Percentiles rank a stretch among this genome's conserved stretches.
Evolutionary conservation across 768 basidiomycete species (phyloP).

Genomic region (Boletus fagicola): DNA sequence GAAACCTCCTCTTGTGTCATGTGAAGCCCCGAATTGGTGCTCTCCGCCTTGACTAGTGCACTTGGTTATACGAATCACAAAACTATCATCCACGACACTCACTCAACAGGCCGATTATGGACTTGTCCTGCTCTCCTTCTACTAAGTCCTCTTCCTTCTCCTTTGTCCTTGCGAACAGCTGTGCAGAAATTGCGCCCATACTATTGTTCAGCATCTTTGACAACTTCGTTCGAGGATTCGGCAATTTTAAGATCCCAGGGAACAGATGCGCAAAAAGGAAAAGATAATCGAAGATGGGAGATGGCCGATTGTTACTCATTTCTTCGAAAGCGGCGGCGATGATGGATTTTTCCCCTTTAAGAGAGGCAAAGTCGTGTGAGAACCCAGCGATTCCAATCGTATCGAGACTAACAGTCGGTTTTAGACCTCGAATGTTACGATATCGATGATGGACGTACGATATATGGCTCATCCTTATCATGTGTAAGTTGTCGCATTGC

Average conservation of each 20-base stretch:
- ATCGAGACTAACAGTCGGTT: constrained; percentile 34
- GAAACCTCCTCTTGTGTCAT: constrained; percentile 43
- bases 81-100: constrained; percentile 6
- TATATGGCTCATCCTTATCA: constrained; percentile 43
- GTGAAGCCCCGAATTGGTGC: constrained; percentile 26
- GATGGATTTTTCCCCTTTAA: constrained; percentile 31
- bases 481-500: not conserved
- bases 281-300: constrained; percentile 18
- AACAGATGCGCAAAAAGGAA: constrained; percentile 32
- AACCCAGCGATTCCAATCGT: constrained; percentile 45
- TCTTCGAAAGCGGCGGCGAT: constrained; percentile 21
- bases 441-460: constrained; percentile 33
- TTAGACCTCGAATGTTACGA: not conserved
- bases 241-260: constrained; percentile 33
- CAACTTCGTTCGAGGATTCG: constrained; percentile 29
- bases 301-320: constrained; percentile 24
- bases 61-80: not conserved
- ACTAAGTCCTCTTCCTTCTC: constrained; percentile 30
- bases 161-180: constrained; percentile 33
- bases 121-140: constrained; percentile 34
- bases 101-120: constrained; percentile 40
- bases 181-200: constrained; percentile 34
- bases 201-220: constrained; percentile 28
- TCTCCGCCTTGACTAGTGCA: constrained; percentile 39
- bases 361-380: constrained; percentile 45